phyloP scores from a whole-genome alignment of 2,329 filamentous ascomycete genomes.

The Sarocladium strictum region DNA sequence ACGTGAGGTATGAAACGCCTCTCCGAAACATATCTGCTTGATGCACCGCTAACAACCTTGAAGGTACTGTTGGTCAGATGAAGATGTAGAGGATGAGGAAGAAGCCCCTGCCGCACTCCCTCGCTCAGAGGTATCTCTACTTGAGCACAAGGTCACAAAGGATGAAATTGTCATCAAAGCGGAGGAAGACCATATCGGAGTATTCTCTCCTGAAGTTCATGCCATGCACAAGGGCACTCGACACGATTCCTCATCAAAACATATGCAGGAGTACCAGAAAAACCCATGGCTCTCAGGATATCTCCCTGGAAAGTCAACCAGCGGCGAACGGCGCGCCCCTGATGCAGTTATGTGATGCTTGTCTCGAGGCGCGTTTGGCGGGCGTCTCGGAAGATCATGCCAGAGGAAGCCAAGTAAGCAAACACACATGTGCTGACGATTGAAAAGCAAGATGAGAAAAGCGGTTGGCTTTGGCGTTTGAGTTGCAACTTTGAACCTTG shows the following conservation, averaged over 20 bases:
- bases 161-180: neutral
- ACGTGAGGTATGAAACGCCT: neutral
- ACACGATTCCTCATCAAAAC: neutral
- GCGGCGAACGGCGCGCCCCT: neutral
- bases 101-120: neutral
- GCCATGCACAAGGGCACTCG: neutral
- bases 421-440: too few relatives aligned
- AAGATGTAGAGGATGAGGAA: neutral
- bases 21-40: neutral
- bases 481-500: neutral
- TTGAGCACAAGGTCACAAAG: neutral
- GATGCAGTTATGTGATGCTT: neutral
- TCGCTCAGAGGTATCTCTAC: too few relatives aligned
- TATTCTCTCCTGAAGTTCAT: neutral
- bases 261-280: neutral
- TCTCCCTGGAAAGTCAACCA: neutral
- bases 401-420: neutral
- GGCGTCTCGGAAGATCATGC: too few relatives aligned
- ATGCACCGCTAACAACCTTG: neutral
- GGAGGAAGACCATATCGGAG: neutral
- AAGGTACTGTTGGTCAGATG: neutral
- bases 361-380: neutral
- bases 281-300: neutral
- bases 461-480: constrained; percentile 2
- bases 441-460: too few relatives aligned